These are phyloP conservation scores for Verticillium longisporum DNA, from an alignment of 2,329 filamentous ascomycete species.

Conservation along the genomic window DNA sequence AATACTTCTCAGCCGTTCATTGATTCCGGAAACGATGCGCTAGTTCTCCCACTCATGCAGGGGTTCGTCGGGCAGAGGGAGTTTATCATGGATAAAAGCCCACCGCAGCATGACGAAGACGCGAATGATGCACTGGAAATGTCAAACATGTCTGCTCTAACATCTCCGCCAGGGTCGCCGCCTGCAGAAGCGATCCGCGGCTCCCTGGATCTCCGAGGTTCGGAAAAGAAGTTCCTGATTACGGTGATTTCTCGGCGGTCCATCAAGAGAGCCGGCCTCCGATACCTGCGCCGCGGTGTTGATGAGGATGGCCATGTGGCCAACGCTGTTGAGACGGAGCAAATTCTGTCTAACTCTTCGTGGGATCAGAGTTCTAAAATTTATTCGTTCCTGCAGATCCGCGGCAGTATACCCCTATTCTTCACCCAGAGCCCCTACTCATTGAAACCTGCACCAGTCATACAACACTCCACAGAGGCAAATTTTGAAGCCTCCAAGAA, in stretches of 20 bases:
- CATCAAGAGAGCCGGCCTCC: constrained; percentile 74
- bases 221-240: constrained; percentile 62
- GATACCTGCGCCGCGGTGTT: constrained; percentile 84
- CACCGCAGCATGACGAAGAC: constrained; percentile 44
- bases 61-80: constrained; percentile 85
- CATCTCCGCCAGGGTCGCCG: constrained; percentile 17
- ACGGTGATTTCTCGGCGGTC: constrained; percentile 89
- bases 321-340: constrained; percentile 91
- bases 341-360: constrained; percentile 69
- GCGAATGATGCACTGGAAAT: constrained; percentile 40
- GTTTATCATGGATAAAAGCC: constrained; percentile 65
- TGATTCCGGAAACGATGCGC: constrained; percentile 60
- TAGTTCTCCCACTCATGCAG: constrained; percentile 81
- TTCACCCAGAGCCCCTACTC: constrained; percentile 94
- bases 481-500: constrained; percentile 73
- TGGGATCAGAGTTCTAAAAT: constrained; percentile 58
- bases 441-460: constrained; percentile 75
- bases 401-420: constrained; percentile 89
- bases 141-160: constrained; percentile 25
- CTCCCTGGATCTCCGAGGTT: constrained; percentile 34
- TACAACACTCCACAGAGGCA: constrained; percentile 72
- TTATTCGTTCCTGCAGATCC: constrained; percentile 79
- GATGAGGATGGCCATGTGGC: constrained; percentile 85
- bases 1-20: constrained; percentile 69
- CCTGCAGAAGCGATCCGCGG: constrained; percentile 16